phyloP scores from a whole-genome alignment of 2,329 filamentous ascomycete species.

The Seiridium cupressi region DNA sequence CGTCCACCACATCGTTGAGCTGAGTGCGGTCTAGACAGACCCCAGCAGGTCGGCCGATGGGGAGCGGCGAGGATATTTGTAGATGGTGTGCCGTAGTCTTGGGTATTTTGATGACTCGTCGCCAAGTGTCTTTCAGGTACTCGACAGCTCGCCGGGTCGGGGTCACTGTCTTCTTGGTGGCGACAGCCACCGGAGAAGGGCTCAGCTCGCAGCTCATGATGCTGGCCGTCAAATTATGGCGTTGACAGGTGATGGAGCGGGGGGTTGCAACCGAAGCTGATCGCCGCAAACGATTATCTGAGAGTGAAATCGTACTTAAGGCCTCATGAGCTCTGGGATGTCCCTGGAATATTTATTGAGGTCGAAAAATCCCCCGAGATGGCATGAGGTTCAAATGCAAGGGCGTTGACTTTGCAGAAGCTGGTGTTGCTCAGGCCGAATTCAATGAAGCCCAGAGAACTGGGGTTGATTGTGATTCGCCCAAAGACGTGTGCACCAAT shows the following conservation, averaged over 20 bases:
- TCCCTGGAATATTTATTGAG: too few species aligned
- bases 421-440: background rate
- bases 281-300: too few species aligned
- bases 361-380: background rate
- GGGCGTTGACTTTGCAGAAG: background rate
- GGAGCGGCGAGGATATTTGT: background rate
- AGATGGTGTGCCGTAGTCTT: background rate
- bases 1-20: background rate
- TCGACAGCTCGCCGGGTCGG: background rate
- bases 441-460: background rate
- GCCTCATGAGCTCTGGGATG: too few species aligned
- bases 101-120: background rate
- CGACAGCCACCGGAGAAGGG: background rate
- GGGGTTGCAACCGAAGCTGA: too few species aligned
- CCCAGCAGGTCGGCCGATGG: background rate
- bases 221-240: background rate
- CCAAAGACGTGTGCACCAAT: background rate
- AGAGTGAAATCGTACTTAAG: too few species aligned
- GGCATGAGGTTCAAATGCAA: background rate
- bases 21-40: slow-evolving; percentile 2
- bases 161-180: background rate
- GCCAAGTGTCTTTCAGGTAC: slow-evolving; percentile 2
- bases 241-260: background rate
- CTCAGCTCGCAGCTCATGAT: background rate
- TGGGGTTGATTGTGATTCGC: background rate